Conservation (phyloP, 148 eudicot genomes). For the Camellia granthamiana region DNA sequence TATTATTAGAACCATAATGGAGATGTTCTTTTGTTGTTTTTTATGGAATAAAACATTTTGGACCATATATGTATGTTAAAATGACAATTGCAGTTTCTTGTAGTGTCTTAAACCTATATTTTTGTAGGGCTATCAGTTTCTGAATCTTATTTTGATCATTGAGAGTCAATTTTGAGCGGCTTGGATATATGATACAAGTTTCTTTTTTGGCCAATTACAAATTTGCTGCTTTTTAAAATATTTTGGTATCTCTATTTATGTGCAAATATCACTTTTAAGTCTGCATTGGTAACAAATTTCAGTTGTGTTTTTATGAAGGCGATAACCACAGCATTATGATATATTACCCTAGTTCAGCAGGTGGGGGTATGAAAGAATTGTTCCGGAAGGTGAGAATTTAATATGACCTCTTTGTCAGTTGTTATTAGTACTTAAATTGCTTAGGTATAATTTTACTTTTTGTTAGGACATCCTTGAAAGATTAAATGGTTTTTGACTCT, state of each 20-base stretch:
- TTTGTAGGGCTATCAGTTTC: too few species aligned
- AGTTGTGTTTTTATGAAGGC: constrained; percentile 43
- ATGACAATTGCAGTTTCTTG: background rate
- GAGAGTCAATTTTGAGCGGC: too few species aligned
- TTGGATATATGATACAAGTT: too few species aligned
- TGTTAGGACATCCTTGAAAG: too few species aligned
- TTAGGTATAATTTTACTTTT: background rate
- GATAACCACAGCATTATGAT: constrained; percentile 96
- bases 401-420: background rate
- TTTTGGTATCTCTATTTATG: background rate
- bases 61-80: background rate
- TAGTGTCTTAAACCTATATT: too few species aligned
- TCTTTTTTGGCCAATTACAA: background rate
- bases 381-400: constrained; percentile 73
- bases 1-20: background rate
- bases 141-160: too few species aligned
- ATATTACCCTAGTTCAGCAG: constrained; percentile 98
- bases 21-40: background rate
- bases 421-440: background rate
- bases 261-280: background rate
- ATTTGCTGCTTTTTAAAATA: background rate
- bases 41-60: background rate
- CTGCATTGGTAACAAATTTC: constrained; percentile 14
- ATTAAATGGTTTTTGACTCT: too few species aligned
- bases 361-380: constrained; percentile 98